These are phyloP conservation scores for Claviceps cyperi DNA, from an alignment of 2,329 filamentous ascomycete genomes.

Conservation along the genomic window DNA sequence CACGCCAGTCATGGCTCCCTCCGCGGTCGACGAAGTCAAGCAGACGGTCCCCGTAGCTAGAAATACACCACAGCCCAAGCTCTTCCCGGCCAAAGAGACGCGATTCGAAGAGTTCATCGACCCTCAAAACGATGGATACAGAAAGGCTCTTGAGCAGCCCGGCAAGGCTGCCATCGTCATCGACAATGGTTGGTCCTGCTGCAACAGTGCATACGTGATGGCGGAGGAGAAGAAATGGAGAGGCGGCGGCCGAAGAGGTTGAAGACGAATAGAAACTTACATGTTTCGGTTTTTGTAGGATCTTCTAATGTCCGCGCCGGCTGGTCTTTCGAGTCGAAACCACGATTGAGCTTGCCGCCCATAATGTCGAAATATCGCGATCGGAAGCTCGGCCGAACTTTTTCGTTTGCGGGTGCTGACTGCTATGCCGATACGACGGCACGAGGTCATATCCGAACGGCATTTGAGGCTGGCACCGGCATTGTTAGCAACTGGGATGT, in stretches of 20 bases:
- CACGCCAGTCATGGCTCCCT: constrained; percentile 33
- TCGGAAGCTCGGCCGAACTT: constrained; percentile 80
- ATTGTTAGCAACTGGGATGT: constrained; percentile 97
- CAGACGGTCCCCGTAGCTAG: constrained; percentile 22
- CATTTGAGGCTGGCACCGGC: constrained; percentile 81
- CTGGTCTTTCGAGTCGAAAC: constrained; percentile 84
- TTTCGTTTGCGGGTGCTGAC: constrained; percentile 83
- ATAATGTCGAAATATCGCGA: constrained; percentile 94
- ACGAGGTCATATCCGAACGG: constrained; percentile 74
- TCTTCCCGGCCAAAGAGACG: constrained; percentile 48
- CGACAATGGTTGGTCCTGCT: constrained; percentile 63
- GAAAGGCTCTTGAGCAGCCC: constrained; percentile 45
- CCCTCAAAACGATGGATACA: constrained; percentile 52
- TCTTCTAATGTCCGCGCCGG: constrained; percentile 81
- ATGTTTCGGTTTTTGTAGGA: constrained; percentile 34
- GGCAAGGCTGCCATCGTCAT: constrained; percentile 75
- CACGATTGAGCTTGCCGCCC: constrained; percentile 67
- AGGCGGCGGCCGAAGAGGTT: not conserved
- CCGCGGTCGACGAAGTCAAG: constrained; percentile 32
- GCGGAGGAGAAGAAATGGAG: not conserved
- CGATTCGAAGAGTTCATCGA: constrained; percentile 42
- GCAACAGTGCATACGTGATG: constrained; percentile 8
- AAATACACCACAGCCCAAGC: constrained; percentile 37
- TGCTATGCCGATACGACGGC: constrained; percentile 92
- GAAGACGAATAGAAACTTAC: not conserved